These are phyloP conservation scores for Fusarium papillatum DNA, from an alignment of 2,329 filamentous ascomycete species.

Conservation along the genomic window DNA sequence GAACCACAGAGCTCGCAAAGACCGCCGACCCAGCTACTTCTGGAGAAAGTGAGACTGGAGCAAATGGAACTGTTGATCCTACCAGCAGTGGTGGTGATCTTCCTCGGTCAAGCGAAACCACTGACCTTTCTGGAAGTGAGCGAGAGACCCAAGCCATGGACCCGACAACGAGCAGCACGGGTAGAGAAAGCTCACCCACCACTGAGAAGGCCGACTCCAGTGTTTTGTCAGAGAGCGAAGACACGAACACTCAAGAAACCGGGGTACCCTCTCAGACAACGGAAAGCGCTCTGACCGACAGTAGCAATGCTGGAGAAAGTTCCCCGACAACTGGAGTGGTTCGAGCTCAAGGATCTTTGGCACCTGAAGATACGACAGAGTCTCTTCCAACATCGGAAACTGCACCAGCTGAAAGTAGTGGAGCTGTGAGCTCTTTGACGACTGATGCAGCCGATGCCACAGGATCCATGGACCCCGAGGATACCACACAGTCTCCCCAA, in stretches of 20 bases:
- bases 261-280: neutral
- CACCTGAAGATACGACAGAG: neutral
- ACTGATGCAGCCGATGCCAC: neutral
- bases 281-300: neutral
- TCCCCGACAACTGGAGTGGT: neutral
- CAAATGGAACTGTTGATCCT: neutral
- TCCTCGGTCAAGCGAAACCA: neutral
- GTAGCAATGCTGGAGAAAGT: neutral
- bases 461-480: neutral
- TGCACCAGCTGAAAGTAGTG: neutral
- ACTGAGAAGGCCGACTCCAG: neutral
- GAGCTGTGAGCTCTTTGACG: neutral
- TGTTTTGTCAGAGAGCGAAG: neutral
- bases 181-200: neutral
- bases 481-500: neutral
- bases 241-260: neutral
- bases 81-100: neutral
- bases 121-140: neutral
- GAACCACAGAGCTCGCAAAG: neutral
- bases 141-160: neutral
- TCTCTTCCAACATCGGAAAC: neutral
- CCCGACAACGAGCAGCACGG: neutral
- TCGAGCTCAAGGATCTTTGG: neutral
- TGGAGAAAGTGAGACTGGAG: neutral
- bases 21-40: neutral